Percentiles rank a stretch among this genome's conserved stretches.
Conservation (phyloP, 208 protist genomes). For the Crithidia fasciculata region DNA sequence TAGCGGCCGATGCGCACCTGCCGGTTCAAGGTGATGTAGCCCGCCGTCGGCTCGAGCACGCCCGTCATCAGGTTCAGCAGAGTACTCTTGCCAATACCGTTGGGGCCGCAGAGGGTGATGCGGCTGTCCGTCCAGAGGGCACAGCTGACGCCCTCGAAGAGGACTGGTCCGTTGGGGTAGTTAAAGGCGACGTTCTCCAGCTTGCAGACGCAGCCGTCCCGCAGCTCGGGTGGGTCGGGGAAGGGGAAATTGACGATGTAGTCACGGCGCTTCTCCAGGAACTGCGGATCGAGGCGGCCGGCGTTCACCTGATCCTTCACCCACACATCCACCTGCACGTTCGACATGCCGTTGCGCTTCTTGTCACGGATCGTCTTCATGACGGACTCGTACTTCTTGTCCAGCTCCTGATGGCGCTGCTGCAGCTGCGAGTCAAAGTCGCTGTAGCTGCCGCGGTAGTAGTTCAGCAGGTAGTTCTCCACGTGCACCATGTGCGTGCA, state of each 20-base stretch:
- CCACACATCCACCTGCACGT: conserved; percentile 83
- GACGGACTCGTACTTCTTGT: conserved; percentile 85
- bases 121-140: conserved; percentile 89
- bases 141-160: conserved; percentile 83
- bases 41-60: conserved; percentile 73
- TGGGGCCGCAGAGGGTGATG: conserved; percentile 90
- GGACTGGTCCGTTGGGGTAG: conserved; percentile 75
- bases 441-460: conserved; percentile 85
- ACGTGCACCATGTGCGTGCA: conserved; percentile 95
- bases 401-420: conserved; percentile 78
- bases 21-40: conserved; percentile 77
- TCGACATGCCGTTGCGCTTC: conserved; percentile 90
- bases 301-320: conserved; percentile 76
- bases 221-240: conserved; percentile 72
- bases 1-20: conserved; percentile 89
- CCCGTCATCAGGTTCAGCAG: conserved; percentile 92
- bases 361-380: conserved; percentile 84
- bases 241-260: conserved; percentile 93
- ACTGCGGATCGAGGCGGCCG: conserved; percentile 66
- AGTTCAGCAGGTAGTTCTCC: conserved; percentile 88
- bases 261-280: conserved; percentile 85
- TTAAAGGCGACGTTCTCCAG: conserved; percentile 85
- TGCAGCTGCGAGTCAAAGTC: conserved; percentile 78
- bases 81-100: conserved; percentile 95
- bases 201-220: conserved; percentile 84